Conservation (phyloP, 192 early-diverging fungal genomes). For the Mycoemilia scoparia region DNA sequence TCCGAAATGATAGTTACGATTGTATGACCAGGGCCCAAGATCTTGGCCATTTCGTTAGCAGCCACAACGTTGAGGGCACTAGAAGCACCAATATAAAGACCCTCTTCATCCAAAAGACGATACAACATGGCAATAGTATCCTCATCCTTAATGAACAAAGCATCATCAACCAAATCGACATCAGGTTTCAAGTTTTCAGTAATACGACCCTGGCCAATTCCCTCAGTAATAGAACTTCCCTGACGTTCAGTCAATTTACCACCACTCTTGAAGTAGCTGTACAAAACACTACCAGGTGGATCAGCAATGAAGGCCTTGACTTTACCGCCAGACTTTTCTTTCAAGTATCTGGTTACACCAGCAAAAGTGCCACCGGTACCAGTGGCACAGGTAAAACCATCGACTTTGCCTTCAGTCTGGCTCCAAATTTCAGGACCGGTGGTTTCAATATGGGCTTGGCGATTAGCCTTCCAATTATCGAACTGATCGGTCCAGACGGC, state of each 20-base stretch:
- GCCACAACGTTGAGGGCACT: constrained; percentile 88
- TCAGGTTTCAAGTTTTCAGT: constrained; percentile 77
- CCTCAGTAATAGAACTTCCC: constrained; percentile 84
- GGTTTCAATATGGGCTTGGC: constrained; percentile 82
- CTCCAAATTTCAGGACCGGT: constrained; percentile 90
- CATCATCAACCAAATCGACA: constrained; percentile 62
- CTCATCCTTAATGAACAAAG: constrained; percentile 62
- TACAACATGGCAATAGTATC: constrained; percentile 74
- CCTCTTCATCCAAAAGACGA: constrained; percentile 80
- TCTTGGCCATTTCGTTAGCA: constrained; percentile 76
- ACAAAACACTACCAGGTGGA: constrained; percentile 85
- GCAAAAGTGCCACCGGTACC: constrained; percentile 88
- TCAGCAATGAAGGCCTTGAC: constrained; percentile 76
- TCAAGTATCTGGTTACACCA: constrained; percentile 64
- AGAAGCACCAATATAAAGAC: constrained; percentile 80
- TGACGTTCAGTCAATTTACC: constrained; percentile 45
- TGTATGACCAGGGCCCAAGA: constrained; percentile 53
- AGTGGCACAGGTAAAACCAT: constrained; percentile 82
- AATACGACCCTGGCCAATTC: constrained; percentile 87
- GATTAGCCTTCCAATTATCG: constrained; percentile 82
- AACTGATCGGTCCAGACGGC: constrained; percentile 97
- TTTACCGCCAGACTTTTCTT: constrained; percentile 43
- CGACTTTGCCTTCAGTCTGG: constrained; percentile 61
- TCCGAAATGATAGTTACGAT: constrained; percentile 81
- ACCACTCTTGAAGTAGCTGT: constrained; percentile 55